Percentiles rank a stretch among this genome's conserved stretches.
Conservation (phyloP, 2,329 filamentous ascomycete species). For the Pestalotiopsis sp. region DNA sequence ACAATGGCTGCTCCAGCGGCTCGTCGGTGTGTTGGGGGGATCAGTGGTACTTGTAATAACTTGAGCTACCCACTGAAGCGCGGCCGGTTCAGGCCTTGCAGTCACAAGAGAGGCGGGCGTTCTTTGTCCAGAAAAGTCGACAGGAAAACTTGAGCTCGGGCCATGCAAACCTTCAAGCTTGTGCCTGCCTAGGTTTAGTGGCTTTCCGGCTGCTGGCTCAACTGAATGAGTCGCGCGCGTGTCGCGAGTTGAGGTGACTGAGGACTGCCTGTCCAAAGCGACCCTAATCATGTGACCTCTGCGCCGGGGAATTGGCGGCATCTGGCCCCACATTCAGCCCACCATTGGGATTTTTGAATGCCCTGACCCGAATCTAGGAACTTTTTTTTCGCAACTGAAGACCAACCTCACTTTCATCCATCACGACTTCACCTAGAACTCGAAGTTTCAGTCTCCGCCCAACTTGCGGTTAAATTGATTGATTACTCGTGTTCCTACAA, state of each 20-base stretch:
- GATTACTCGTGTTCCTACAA: slow-evolving; percentile 80
- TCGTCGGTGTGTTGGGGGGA: neutral
- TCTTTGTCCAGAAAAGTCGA: too few species aligned
- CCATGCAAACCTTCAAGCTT: neutral
- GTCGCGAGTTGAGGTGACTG: neutral
- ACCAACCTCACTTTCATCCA: slow-evolving; percentile 3
- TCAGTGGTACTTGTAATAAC: neutral
- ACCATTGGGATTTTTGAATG: slow-evolving; percentile 5
- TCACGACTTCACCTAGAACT: slow-evolving; percentile 61
- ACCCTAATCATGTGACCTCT: slow-evolving; percentile 17
- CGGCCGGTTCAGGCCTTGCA: neutral
- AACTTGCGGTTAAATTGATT: slow-evolving; percentile 99
- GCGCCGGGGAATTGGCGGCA: neutral
- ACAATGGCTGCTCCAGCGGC: neutral
- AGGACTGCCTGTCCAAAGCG: neutral
- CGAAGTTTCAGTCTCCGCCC: slow-evolving; percentile 99
- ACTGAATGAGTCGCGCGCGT: neutral
- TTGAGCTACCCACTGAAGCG: neutral
- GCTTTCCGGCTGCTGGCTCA: neutral
- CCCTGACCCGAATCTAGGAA: neutral
- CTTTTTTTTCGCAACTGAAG: slow-evolving; percentile 8
- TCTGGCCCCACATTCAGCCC: neutral
- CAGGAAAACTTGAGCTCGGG: neutral
- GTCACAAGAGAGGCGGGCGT: too few species aligned
- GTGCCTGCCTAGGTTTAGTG: neutral